Base-by-base conservation (phyloP, 2,329 filamentous ascomycete species). In the Exophiala alcalophila region DNA sequence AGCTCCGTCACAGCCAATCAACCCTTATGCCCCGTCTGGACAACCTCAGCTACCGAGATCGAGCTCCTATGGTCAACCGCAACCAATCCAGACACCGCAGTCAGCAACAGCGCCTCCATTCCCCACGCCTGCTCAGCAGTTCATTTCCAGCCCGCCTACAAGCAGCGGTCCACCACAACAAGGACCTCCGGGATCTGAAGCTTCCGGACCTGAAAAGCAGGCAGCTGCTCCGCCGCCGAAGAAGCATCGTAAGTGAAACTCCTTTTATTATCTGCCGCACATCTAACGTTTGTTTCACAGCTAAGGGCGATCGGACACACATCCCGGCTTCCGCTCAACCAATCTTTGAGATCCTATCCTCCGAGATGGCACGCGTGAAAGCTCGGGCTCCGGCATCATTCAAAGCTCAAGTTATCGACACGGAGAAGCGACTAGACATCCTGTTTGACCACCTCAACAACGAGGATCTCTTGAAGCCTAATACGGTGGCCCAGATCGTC, bases 381-480 rank as follows among this genome's bases (percentile, higher is more conserved):
- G 70, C 81, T 21, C 84, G 87, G 55, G 92, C 92, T 1, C 92
- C 92, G 12, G 73, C 83, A n/a, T 82, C 83, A 11, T 96, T 92
- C 69, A 83, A 86, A 51, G 77, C 82, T 10, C 90, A 97, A 63
- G 89, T 98, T 14, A 86, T 88, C 58, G 92, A 97, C 62, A 92
- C 90, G 2, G 87, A 95, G 63, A 95, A 95, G 69, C 82, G 92
- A 19, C 76, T 98, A 46, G 86, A 86, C 58, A 82, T 96, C 35
- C 72, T 98, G n/a, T 97, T 96, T 63, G 91, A 98, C 61, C 89
- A 96, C 64, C 74, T 98, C 32, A 98, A 97, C 74, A 97, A 97
- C 55, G 85, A 90, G 60, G 90, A 97, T 59, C 72, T 96, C 27
- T 73, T 97, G 40, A 86, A 84, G 68, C 78, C 85, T 2, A 83